These are phyloP conservation scores for Tardiomyces blankii DNA, from an alignment of 1,139 yeast genomes.

Conservation along the genomic window DNA sequence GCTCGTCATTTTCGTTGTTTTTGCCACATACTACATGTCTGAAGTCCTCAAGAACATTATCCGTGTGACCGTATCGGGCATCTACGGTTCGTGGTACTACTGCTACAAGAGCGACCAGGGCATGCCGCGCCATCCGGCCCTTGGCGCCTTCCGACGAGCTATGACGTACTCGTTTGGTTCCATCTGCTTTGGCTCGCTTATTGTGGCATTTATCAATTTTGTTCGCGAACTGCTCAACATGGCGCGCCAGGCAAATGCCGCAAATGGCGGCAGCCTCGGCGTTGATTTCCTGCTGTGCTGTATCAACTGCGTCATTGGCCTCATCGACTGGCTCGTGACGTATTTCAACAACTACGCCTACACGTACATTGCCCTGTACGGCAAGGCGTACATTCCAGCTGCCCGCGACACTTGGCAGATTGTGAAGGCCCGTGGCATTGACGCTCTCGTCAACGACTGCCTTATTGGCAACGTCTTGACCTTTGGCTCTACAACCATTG, in stretches of 20 bases:
- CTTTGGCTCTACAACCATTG: conserved; percentile 51
- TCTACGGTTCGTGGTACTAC: conserved; percentile 89
- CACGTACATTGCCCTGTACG: conserved; percentile 79
- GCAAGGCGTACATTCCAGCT: conserved; percentile 61
- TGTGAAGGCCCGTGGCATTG: conserved; percentile 70
- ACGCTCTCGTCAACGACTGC: conserved; percentile 77
- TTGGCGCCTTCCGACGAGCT: conserved; percentile 74
- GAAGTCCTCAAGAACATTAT: conserved; percentile 80
- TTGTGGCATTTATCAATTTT: conserved; percentile 66
- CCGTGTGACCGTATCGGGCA: conserved; percentile 76
- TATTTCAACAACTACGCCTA: conserved; percentile 90
- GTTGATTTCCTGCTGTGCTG: conserved; percentile 40
- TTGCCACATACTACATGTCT: conserved; percentile 77
- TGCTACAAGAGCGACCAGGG: conserved; percentile 69
- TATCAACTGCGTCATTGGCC: conserved; percentile 49
- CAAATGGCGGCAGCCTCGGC: conserved; percentile 39
- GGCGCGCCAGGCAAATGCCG: conserved; percentile 30
- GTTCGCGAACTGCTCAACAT: conserved; percentile 40
- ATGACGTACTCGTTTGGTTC: conserved; percentile 85
- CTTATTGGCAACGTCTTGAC: conserved; percentile 67
- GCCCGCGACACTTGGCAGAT: conserved; percentile 79
- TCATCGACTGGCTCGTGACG: conserved; percentile 68
- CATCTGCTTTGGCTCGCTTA: conserved; percentile 75
- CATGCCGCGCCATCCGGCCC: conserved; percentile 68
- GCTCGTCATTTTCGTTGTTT: conserved; percentile 52